These are phyloP conservation scores for Apiospora phragmitis DNA, from an alignment of 2,329 filamentous ascomycete species.

Conservation along the genomic window DNA sequence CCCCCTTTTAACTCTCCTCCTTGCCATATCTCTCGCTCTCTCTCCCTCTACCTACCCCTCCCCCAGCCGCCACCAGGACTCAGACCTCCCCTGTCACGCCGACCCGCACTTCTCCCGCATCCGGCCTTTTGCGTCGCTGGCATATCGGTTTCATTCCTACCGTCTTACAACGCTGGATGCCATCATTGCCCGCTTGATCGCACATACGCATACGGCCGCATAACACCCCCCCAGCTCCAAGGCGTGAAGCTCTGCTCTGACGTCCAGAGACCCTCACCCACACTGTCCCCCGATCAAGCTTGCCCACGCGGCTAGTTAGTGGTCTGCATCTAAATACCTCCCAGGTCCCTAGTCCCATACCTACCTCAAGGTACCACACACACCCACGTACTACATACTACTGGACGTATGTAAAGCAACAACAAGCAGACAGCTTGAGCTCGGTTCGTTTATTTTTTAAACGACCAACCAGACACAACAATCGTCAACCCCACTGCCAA, in stretches of 20 bases:
- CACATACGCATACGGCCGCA: conserved; percentile 8
- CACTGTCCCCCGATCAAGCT: not conserved
- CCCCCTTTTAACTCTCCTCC: conserved; percentile 1
- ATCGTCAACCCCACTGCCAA: conserved; percentile 4
- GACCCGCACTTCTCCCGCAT: conserved; percentile 1
- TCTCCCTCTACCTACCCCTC: not conserved
- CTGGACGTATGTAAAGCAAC: not conserved
- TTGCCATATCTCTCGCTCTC: not conserved
- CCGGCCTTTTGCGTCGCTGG: not conserved
- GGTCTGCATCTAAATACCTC: not conserved
- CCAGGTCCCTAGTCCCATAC: conserved; percentile 1
- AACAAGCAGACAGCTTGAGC: not conserved
- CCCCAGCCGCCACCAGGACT: conserved; percentile 3
- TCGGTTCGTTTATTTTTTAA: not conserved
- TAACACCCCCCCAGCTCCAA: not conserved
- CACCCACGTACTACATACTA: conserved; percentile 8
- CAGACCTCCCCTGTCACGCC: conserved; percentile 3
- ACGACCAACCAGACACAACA: not conserved
- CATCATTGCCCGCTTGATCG: conserved; percentile 7
- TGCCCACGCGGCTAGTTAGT: conserved; percentile 6
- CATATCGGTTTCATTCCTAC: conserved; percentile 7
- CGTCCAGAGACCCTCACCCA: not conserved
- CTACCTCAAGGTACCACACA: conserved; percentile 20
- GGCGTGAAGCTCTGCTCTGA: not conserved
- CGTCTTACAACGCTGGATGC: conserved; percentile 4